phyloP scores from a whole-genome alignment of 2,329 filamentous ascomycete species.

The Ascochyta viciae-villosae region DNA sequence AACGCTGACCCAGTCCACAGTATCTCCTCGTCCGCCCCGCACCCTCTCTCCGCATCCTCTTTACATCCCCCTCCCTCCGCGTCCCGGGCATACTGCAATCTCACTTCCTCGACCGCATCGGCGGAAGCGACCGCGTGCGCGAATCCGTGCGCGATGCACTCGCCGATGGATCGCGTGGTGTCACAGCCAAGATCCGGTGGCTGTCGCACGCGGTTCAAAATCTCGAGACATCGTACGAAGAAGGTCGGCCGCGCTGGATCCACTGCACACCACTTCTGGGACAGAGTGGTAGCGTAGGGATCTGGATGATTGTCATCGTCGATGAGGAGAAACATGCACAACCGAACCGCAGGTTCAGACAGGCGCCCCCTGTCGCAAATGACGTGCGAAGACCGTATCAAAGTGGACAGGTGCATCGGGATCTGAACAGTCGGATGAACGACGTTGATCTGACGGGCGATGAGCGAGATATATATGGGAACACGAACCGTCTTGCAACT shows the following conservation, averaged over 20 bases:
- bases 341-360: slow-evolving; percentile 36
- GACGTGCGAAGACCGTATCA: slow-evolving; percentile 29
- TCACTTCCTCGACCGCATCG: slow-evolving; percentile 57
- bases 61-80: slow-evolving; percentile 58
- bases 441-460: slow-evolving; percentile 15
- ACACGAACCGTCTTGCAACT: neutral
- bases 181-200: slow-evolving; percentile 79
- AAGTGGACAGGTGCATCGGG: neutral
- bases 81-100: slow-evolving; percentile 59
- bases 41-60: slow-evolving; percentile 58
- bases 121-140: slow-evolving; percentile 60
- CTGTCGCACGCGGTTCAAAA: slow-evolving; percentile 49
- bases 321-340: slow-evolving; percentile 56
- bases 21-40: slow-evolving; percentile 57
- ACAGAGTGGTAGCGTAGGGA: slow-evolving; percentile 70
- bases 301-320: slow-evolving; percentile 80
- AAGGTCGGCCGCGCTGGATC: slow-evolving; percentile 74
- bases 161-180: slow-evolving; percentile 67
- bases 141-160: slow-evolving; percentile 66
- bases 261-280: slow-evolving; percentile 78
- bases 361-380: slow-evolving; percentile 40
- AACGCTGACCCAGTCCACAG: slow-evolving; percentile 35
- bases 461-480: slow-evolving; percentile 1
- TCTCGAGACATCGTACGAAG: slow-evolving; percentile 56
- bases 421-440: slow-evolving; percentile 9